Evolutionary conservation across 495 filamentous ascomycete genomes (phyloP).

Genomic region (Neurospora africana): DNA sequence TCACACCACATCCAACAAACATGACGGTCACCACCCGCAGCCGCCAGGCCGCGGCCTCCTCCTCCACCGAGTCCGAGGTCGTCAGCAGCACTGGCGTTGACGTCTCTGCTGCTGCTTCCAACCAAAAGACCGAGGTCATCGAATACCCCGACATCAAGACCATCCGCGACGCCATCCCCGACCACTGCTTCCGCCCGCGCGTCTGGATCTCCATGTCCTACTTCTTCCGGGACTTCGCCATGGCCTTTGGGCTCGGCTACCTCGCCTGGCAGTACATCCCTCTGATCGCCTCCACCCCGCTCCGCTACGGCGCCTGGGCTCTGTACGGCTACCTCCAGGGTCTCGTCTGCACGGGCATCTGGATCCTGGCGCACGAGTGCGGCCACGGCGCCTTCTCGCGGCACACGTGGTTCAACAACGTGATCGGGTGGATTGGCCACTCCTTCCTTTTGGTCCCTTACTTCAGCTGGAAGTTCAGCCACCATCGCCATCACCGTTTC

Average conservation of each 20-base stretch:
- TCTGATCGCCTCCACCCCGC: conserved; percentile 44
- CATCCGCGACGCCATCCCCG: conserved; percentile 69
- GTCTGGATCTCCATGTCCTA: conserved; percentile 50
- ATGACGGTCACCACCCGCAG: background rate
- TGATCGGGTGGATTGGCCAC: conserved; percentile 72
- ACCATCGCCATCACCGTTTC: conserved; percentile 90
- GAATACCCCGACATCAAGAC: conserved; percentile 65
- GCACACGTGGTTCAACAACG: conserved; percentile 70
- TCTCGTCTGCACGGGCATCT: conserved; percentile 67
- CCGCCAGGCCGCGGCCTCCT: background rate
- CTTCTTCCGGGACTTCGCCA: conserved; percentile 56
- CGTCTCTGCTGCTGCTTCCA: background rate
- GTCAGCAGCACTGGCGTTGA: background rate
- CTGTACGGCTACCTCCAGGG: conserved; percentile 66
- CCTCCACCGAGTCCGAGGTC: background rate
- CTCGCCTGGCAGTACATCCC: conserved; percentile 52
- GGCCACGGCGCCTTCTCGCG: conserved; percentile 80
- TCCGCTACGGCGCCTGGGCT: conserved; percentile 48
- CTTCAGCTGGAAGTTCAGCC: conserved; percentile 89
- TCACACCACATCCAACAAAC: background rate
- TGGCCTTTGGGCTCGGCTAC: conserved; percentile 52
- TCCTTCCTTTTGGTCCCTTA: conserved; percentile 75
- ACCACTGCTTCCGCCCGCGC: conserved; percentile 70
- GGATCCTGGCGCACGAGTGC: conserved; percentile 82
- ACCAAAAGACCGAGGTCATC: conserved; percentile 46